A percentile compares a stretch with the other conserved stretches of the same genome.
phyloP scores from a whole-genome alignment of 768 basidiomycete species.

The Tricholoma sp. region DNA sequence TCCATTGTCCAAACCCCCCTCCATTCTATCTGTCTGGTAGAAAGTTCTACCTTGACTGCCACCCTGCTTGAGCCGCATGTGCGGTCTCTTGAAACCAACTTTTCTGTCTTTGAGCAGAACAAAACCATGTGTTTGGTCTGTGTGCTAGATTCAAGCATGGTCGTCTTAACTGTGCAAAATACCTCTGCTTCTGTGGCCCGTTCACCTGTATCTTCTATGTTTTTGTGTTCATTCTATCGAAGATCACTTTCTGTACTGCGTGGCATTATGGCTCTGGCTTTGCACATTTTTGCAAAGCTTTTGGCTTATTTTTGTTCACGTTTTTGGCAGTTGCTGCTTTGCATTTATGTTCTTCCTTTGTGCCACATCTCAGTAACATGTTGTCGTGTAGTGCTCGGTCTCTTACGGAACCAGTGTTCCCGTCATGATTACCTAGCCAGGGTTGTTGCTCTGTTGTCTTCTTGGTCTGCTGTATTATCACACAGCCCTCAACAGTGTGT shows the following conservation, averaged over 20 bases:
- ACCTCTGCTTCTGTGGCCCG: neutral
- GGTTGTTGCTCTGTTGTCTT: neutral
- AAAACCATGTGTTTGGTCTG: neutral
- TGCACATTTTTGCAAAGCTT: neutral
- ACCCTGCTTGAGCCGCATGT: neutral
- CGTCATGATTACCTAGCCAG: neutral
- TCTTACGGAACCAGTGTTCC: neutral
- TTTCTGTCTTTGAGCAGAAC: neutral
- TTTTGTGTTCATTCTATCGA: neutral
- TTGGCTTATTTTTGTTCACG: no score
- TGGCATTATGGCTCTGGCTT: neutral
- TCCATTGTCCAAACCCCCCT: no score
- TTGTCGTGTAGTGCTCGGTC: neutral
- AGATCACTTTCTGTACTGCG: neutral
- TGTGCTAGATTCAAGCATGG: no score
- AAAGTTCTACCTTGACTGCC: neutral
- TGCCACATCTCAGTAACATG: neutral
- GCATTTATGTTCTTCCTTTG: neutral
- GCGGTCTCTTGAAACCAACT: neutral
- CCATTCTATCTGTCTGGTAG: no score
- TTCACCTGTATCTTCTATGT: neutral
- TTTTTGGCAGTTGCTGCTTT: neutral
- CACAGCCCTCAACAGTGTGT: neutral
- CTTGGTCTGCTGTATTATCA: neutral
- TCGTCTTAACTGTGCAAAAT: no score